Base-by-base conservation (phyloP, 2,329 filamentous ascomycete species). In the Aspergillus pseudotamarii region DNA sequence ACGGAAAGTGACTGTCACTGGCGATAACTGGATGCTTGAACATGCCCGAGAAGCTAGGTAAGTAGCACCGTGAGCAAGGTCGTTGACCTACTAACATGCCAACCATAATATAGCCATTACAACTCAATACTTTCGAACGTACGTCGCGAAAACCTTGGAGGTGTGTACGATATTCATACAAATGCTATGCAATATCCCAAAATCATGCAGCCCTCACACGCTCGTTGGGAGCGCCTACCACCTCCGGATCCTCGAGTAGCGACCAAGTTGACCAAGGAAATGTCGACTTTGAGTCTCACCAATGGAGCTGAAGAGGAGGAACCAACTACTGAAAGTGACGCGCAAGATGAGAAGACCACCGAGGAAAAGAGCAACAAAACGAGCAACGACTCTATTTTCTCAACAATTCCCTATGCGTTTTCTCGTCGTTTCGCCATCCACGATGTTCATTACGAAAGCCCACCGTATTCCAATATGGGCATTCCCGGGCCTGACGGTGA, bases 11-110 rank as follows among this genome's bases (percentile, higher is more conserved):
- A 91, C 93, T 64, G 90, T 98, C 63, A 98, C 94, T 59, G 92
- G 96, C 71, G 88, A 90, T 62, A 99, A 98, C 76, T 99, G 95
- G 95, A 95, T 96, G 86, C 84, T 95, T 62, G 93, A 98, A 80
- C 95, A 99, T 79, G 93, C 94, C 32, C 88, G 91, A 57, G 93
- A 94, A 76, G 93, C 94, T 61, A 94, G 91, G 93, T 96, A 84
- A 72, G 85, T 80, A 55, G 48, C 32, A 45, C 36, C 11, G 21
- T 46, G 16, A 36, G 23, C 12, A 53, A 43, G 28, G 19, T 30
- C 9, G 9, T 28, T 10, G 32, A 9, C 28, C 60, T 36, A 41
- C 38, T 8, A 41, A 26, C 38, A 45, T 54, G 51, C 62, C 66
- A 63, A 71, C 43, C 41, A 21, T 32, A 63, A 63, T 58, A 14